These are phyloP conservation scores for Macadamia integrifolia DNA, from an alignment of 164 flowering plant species.

Conservation along the genomic window DNA sequence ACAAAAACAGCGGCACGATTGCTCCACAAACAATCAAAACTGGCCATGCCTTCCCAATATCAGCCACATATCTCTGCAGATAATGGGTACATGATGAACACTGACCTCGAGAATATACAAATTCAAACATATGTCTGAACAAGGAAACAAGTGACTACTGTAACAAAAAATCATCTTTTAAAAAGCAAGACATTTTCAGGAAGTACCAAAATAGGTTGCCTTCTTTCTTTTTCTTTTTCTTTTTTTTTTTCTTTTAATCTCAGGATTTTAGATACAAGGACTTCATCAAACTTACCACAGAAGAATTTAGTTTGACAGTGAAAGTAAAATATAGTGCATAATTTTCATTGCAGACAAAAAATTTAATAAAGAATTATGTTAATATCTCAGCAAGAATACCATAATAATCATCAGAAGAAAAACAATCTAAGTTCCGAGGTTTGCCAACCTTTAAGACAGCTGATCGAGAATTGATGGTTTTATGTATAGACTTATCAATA, in stretches of 20 bases:
- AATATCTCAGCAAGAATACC: slow-evolving; percentile 6
- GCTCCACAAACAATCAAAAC: slow-evolving; percentile 96
- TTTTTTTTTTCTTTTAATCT: too few relatives aligned
- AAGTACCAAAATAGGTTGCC: too few relatives aligned
- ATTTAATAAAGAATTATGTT: not conserved
- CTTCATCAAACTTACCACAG: too few relatives aligned
- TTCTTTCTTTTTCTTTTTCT: too few relatives aligned
- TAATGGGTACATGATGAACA: not conserved
- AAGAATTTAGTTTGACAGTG: not conserved
- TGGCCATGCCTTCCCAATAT: slow-evolving; percentile 92
- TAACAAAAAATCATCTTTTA: not conserved
- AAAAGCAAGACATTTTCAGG: not conserved
- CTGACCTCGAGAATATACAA: not conserved
- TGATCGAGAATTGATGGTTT: slow-evolving; percentile 67
- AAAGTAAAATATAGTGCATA: not conserved
- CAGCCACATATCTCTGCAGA: slow-evolving; percentile 92
- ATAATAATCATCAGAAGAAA: not conserved
- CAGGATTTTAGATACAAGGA: not conserved
- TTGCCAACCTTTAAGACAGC: slow-evolving; percentile 70
- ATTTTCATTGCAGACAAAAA: not conserved
- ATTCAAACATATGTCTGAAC: too few relatives aligned
- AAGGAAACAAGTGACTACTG: too few relatives aligned
- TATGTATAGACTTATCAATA: slow-evolving; percentile 81
- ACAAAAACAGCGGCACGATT: slow-evolving; percentile 74
- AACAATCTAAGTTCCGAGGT: too few relatives aligned